Conservation (phyloP, 73 alveolate species). For the Paramecium caudatum region DNA sequence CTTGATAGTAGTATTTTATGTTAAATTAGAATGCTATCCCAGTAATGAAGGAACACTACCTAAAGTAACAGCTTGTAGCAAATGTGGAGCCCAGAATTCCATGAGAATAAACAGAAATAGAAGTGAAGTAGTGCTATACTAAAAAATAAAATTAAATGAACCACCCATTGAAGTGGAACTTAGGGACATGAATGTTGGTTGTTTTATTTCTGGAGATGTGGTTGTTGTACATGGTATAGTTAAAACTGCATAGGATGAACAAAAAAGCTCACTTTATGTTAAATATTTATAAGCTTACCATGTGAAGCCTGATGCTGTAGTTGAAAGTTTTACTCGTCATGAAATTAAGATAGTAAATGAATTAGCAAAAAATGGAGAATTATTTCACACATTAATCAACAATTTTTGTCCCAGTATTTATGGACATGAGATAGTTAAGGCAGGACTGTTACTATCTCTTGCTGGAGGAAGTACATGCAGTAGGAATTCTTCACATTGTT, state of each 20-base stretch:
- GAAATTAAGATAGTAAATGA: slow-evolving; percentile 71
- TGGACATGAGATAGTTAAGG: slow-evolving; percentile 92
- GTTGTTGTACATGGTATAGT: slow-evolving; percentile 87
- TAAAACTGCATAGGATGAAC: slow-evolving; percentile 81
- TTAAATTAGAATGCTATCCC: neutral
- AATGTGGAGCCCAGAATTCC: neutral
- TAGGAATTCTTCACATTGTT: slow-evolving; percentile 76
- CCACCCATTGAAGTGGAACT: slow-evolving; percentile 84
- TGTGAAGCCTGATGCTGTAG: slow-evolving; percentile 29
- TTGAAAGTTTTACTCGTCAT: slow-evolving; percentile 40
- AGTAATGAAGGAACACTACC: slow-evolving; percentile 18
- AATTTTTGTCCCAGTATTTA: slow-evolving; percentile 87
- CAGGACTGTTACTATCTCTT: slow-evolving; percentile 86
- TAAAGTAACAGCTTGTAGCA: neutral
- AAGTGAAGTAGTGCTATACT: slow-evolving; percentile 61
- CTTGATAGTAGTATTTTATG: neutral
- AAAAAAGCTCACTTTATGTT: slow-evolving; percentile 81
- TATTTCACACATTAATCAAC: slow-evolving; percentile 66
- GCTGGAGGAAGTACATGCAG: slow-evolving; percentile 86
- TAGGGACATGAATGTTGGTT: slow-evolving; percentile 83
- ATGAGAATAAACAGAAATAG: slow-evolving; percentile 46
- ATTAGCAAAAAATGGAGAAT: slow-evolving; percentile 36
- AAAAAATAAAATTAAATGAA: slow-evolving; percentile 72
- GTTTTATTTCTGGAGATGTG: slow-evolving; percentile 88
- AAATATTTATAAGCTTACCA: slow-evolving; percentile 83